phyloP scores from a whole-genome alignment of 257 asterid species.

The Rauvolfia tetraphylla region DNA sequence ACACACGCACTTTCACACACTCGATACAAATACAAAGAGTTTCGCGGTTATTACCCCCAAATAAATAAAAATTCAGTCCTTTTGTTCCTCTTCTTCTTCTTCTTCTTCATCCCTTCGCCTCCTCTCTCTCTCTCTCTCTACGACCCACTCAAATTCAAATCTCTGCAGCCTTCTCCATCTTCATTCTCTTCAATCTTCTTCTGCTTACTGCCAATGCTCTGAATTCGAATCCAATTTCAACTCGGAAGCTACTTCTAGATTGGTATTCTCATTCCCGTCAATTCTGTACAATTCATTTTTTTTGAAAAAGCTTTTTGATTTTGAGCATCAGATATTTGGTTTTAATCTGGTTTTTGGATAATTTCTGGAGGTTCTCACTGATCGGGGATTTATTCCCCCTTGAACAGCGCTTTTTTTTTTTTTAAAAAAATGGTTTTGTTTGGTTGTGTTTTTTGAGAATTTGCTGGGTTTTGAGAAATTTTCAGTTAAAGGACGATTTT shows the following conservation, averaged over 20 bases:
- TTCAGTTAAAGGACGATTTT: neutral
- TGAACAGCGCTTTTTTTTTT: neutral
- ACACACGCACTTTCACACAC: neutral
- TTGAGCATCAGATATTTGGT: constrained; percentile 1
- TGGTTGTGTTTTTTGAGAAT: neutral
- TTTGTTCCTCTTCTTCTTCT: constrained; percentile 7
- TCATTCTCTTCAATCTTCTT: constrained; percentile 9
- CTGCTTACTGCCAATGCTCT: constrained; percentile 8
- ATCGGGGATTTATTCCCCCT: constrained; percentile 9
- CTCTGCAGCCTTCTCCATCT: constrained; percentile 14
- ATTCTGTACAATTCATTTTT: neutral
- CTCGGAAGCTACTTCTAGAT: neutral
- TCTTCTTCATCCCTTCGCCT: neutral
- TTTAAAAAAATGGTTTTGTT: neutral
- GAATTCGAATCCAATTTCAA: constrained; percentile 13
- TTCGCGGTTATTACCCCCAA: constrained; percentile 40
- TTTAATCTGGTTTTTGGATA: neutral
- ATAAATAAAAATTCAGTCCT: constrained; percentile 14
- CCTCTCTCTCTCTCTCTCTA: constrained; percentile 6
- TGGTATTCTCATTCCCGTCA: neutral
- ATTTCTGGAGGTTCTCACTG: neutral
- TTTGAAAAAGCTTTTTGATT: neutral
- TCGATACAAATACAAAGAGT: constrained; percentile 23
- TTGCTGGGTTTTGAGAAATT: constrained; percentile 15
- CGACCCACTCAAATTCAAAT: constrained; percentile 3